phyloP scores from a whole-genome alignment of 23 red algal species.

The Gracilariopsis chorda region DNA sequence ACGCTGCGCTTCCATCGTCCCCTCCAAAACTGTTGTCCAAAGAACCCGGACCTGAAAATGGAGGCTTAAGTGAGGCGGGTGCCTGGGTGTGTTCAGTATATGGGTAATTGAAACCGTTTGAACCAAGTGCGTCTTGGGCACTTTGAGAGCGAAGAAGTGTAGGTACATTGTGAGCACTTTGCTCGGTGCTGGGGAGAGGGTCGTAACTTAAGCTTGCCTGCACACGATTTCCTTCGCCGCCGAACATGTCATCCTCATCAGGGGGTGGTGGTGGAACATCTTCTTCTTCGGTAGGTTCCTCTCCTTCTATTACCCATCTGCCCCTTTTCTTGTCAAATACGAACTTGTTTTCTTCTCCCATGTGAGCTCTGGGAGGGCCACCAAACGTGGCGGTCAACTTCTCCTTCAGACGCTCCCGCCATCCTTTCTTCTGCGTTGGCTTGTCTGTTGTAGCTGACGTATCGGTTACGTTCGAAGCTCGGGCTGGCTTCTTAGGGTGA shows the following conservation, averaged over 20 bases:
- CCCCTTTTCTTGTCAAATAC: slow-evolving; percentile 68
- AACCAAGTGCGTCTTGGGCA: not conserved
- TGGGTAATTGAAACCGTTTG: not conserved
- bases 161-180: not conserved
- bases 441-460: not conserved
- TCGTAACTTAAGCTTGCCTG: not conserved
- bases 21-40: slow-evolving; percentile 12
- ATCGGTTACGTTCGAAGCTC: slow-evolving; percentile 4
- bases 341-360: slow-evolving; percentile 87
- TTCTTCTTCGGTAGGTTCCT: slow-evolving; percentile 48
- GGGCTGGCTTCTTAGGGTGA: not conserved
- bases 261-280: slow-evolving; percentile 77
- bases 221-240: not conserved
- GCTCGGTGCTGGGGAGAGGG: not conserved
- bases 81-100: not conserved
- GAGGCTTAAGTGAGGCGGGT: not conserved
- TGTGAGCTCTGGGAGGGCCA: slow-evolving; percentile 54
- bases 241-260: slow-evolving; percentile 32
- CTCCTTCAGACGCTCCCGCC: slow-evolving; percentile 24
- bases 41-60: not conserved
- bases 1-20: slow-evolving; percentile 13
- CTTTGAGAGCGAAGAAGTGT: not conserved
- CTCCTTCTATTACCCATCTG: slow-evolving; percentile 74
- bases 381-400: slow-evolving; percentile 43
- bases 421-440: slow-evolving; percentile 12